Percentiles rank a stretch among this genome's conserved stretches.
phyloP scores from a whole-genome alignment of 352 stramenopile species.

The Phytophthora rubi region DNA sequence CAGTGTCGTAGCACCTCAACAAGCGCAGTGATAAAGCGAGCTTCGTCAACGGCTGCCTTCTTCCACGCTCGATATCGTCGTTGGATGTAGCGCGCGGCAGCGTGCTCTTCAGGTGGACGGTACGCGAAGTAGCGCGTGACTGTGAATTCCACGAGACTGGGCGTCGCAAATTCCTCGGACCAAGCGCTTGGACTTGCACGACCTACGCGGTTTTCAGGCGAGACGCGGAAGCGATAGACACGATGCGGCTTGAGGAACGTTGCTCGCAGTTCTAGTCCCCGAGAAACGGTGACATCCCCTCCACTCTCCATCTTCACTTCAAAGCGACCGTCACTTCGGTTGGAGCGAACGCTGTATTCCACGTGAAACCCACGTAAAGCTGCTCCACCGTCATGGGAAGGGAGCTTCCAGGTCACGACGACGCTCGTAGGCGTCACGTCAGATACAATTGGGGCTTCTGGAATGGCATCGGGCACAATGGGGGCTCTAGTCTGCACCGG shows the following conservation, averaged over 20 bases:
- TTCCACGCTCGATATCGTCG: constrained; percentile 48
- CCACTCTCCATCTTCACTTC: constrained; percentile 41
- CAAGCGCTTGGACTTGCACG: constrained; percentile 44
- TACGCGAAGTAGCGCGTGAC: constrained; percentile 56
- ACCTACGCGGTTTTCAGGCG: constrained; percentile 53
- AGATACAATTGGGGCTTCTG: constrained; percentile 29
- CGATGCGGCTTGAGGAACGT: constrained; percentile 65
- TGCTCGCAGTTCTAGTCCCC: constrained; percentile 36
- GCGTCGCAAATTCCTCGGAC: constrained; percentile 45
- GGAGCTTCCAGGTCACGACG: constrained; percentile 45
- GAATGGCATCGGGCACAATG: constrained; percentile 46
- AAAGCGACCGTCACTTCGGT: constrained; percentile 6
- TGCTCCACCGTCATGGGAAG: constrained; percentile 60
- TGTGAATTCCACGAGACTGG: constrained; percentile 76
- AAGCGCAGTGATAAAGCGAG: constrained; percentile 21
- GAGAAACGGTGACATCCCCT: constrained; percentile 49
- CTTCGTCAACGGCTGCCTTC: constrained; percentile 4
- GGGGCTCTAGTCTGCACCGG: constrained; percentile 49
- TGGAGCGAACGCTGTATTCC: constrained; percentile 50
- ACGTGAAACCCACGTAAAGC: constrained; percentile 53
- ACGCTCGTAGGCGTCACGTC: constrained; percentile 57
- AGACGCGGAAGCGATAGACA: constrained; percentile 62
- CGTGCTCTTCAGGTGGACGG: constrained; percentile 57
- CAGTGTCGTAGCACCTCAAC: constrained; percentile 29
- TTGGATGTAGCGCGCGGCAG: constrained; percentile 51